Percentiles rank a stretch among this genome's conserved stretches.
These are phyloP conservation scores for Capronia americana DNA, from an alignment of 2,329 filamentous ascomycete species.

Conservation along the genomic window DNA sequence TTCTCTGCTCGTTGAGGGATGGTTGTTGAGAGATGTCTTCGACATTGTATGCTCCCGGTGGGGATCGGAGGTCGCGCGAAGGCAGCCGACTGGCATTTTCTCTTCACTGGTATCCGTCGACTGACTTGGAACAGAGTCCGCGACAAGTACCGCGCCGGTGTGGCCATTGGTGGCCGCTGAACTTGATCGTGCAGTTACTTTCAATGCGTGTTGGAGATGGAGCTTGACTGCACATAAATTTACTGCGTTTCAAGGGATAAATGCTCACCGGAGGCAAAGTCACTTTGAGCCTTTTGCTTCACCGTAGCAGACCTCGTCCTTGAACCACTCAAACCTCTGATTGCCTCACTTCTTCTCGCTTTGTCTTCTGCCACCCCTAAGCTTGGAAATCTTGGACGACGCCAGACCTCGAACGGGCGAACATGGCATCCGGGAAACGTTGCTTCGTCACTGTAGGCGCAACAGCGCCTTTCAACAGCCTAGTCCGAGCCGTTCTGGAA, in stretches of 20 bases:
- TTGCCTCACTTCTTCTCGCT: constrained; percentile 8
- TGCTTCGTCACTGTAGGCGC: constrained; percentile 93
- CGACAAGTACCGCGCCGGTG: constrained; percentile 37
- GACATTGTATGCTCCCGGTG: constrained; percentile 25
- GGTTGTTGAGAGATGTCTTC: constrained; percentile 32
- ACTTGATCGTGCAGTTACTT: neutral
- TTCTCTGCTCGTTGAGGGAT: constrained; percentile 25
- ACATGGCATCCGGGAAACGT: constrained; percentile 43
- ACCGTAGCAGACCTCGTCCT: neutral
- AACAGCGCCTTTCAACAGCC: constrained; percentile 78
- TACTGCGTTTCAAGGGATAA: constrained; percentile 6
- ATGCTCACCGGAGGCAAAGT: neutral
- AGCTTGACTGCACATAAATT: constrained; percentile 22
- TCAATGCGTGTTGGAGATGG: constrained; percentile 27
- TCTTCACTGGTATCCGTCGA: constrained; percentile 33
- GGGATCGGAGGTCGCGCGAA: constrained; percentile 18
- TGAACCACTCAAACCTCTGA: neutral
- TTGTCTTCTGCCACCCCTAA: constrained; percentile 1
- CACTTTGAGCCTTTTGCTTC: neutral
- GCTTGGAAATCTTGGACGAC: constrained; percentile 19
- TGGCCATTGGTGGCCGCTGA: constrained; percentile 34
- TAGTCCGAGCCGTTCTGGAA: constrained; percentile 71
- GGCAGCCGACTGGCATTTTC: constrained; percentile 28
- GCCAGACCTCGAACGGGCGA: constrained; percentile 3
- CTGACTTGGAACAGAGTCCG: constrained; percentile 35